Conservation (phyloP, 345 rosid genomes). For the Populus euphratica region DNA sequence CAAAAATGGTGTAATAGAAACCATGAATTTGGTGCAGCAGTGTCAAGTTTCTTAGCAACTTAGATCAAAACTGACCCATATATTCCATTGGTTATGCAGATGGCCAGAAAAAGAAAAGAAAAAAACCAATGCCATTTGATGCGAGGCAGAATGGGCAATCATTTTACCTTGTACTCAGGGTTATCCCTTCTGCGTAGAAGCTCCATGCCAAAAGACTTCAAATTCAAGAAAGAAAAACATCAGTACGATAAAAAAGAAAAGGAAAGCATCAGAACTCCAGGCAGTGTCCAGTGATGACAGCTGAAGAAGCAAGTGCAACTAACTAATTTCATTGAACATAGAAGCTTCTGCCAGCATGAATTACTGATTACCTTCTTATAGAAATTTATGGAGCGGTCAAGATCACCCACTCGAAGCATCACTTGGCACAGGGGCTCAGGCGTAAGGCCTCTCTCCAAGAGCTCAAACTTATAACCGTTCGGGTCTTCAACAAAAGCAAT, state of each 20-base stretch:
- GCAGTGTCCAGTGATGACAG: not conserved
- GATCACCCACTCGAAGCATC: slow-evolving; percentile 28
- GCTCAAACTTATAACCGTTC: slow-evolving; percentile 19
- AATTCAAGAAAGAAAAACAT: slow-evolving; percentile 7
- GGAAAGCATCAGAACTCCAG: not conserved
- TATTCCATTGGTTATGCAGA: not conserved
- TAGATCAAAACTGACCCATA: too few relatives aligned
- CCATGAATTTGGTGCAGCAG: too few relatives aligned
- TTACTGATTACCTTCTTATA: slow-evolving; percentile 19
- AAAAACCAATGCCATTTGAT: not conserved
- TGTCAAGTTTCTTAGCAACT: too few relatives aligned
- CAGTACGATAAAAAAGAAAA: not conserved
- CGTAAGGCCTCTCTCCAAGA: slow-evolving; percentile 18
- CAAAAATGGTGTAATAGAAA: not conserved
- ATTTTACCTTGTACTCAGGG: slow-evolving; percentile 15
- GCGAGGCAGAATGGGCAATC: not conserved
- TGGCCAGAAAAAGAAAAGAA: not conserved
- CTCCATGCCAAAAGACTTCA: slow-evolving; percentile 29
- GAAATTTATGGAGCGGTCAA: slow-evolving; percentile 16
- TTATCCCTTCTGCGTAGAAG: slow-evolving; percentile 18
- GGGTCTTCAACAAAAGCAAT: slow-evolving; percentile 22
- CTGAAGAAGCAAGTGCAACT: not conserved
- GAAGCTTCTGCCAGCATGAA: not conserved
- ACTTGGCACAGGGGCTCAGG: slow-evolving; percentile 26
- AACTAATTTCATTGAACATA: not conserved